Base-by-base conservation (phyloP, 352 stramenopile species). In the Globisporangium iwayamae region DNA sequence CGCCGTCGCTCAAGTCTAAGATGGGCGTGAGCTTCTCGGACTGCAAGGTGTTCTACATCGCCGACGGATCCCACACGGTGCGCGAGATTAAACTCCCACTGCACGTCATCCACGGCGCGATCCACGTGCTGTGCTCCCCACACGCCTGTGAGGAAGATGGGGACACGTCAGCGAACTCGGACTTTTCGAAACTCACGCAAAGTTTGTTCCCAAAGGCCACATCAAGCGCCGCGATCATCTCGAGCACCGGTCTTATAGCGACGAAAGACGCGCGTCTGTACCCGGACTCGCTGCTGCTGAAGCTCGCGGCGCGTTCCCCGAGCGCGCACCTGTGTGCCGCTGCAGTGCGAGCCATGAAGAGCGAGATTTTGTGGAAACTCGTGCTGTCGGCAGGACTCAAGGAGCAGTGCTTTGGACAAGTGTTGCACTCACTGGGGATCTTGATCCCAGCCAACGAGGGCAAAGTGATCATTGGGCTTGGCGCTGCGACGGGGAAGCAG, bases 31-130 rank as follows among this genome's bases (percentile, higher is more conserved):
- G 79, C 47, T 81, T 93, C 62, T 81, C 85, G 11, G 80, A 93
- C 54, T 91, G 83, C 68, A 90, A 91, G 62, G 81, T 91, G 5
- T 88, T 92, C 69, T 89, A 94, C 64, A 81, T 90, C 48, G 80
- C 69, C 1, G 85, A 94, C 22, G 71, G 72, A 14, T 72, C 81
- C 0, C 79, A 78, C 16, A 83, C 69, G 5, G 83, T 92, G 9
- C 79, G 79, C n/a, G 85, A 94, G 59, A 89, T 94, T 47, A 90
- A 89, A 58, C 68, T 94, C 3, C 83, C 85, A 18, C 62, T 90
- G 2, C 62, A 70, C 8, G 85, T 90, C 20, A 86, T 92, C 56
- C 81, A 92, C 55, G 79, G 83, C 14, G 76, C 78, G 4, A 89
- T 93, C 56, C 81, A 83, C 59, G 72, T 85, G 45, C 60, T 94